A percentile compares a stretch with the other conserved stretches of the same genome.
phyloP scores from a whole-genome alignment of 106 monocot genomes.

The Platanthera zijinensis region DNA sequence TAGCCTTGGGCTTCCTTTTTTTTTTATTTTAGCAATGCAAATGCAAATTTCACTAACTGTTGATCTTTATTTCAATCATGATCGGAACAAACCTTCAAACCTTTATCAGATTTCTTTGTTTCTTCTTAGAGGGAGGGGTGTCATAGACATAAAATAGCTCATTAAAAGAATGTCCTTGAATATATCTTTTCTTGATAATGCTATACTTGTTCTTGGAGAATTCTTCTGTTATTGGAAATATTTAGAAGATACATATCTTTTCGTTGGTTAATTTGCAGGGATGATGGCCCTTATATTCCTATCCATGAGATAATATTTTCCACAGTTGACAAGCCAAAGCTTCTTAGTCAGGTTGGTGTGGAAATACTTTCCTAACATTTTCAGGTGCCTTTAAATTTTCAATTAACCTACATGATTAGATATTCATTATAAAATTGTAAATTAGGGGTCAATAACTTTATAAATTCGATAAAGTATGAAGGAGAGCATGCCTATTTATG shows the following conservation, averaged over 20 bases:
- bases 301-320: slow-evolving; percentile 91
- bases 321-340: slow-evolving; percentile 87
- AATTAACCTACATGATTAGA: neutral
- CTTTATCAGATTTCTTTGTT: neutral
- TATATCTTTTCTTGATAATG: neutral
- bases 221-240: neutral
- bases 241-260: neutral
- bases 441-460: neutral
- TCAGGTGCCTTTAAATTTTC: neutral
- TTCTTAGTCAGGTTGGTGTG: slow-evolving; percentile 66
- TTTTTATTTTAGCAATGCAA: too few relatives aligned
- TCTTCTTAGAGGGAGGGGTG: neutral
- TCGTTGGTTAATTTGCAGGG: slow-evolving; percentile 30
- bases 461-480: neutral
- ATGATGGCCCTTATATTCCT: slow-evolving; percentile 27
- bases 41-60: neutral
- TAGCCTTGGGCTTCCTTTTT: too few relatives aligned
- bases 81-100: neutral
- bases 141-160: neutral
- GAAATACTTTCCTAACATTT: neutral
- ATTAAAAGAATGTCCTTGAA: neutral
- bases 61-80: neutral
- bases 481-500: neutral
- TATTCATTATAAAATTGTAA: neutral
- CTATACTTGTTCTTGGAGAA: neutral